phyloP scores from a whole-genome alignment of 805 yeast species.

The Starmerella lactis-condensi region DNA sequence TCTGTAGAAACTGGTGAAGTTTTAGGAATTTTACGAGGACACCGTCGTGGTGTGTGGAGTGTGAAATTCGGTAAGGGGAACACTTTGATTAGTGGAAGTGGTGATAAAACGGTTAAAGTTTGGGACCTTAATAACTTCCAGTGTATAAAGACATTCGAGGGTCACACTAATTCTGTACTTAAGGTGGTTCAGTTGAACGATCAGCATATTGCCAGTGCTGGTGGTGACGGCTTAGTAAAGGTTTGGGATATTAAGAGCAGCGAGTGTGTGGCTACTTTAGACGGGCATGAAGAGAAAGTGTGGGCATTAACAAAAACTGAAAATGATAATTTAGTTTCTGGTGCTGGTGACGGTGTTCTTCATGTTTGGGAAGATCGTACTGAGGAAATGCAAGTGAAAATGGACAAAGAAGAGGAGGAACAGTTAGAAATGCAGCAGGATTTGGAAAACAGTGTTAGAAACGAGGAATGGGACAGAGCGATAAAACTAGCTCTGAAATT shows the following conservation, averaged over 20 bases:
- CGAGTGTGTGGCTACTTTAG: conserved; percentile 68
- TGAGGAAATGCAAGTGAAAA: conserved; percentile 42
- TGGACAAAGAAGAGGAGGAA: conserved; percentile 32
- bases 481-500: conserved; percentile 67
- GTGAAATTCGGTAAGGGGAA: conserved; percentile 68
- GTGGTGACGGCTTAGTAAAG: conserved; percentile 89
- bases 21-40: conserved; percentile 69
- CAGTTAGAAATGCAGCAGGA: conserved; percentile 81
- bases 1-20: conserved; percentile 70
- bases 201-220: conserved; percentile 40
- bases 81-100: conserved; percentile 56
- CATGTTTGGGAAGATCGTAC: conserved; percentile 81
- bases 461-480: conserved; percentile 75
- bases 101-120: conserved; percentile 74
- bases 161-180: conserved; percentile 84
- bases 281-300: conserved; percentile 79
- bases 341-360: conserved; percentile 89
- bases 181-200: conserved; percentile 51
- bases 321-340: conserved; percentile 55
- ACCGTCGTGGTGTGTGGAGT: conserved; percentile 89
- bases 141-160: conserved; percentile 72
- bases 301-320: conserved; percentile 66
- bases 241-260: conserved; percentile 68
- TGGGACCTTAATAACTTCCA: conserved; percentile 73
- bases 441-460: conserved; percentile 50